These are phyloP conservation scores for Leccinum longicurvipes DNA, from an alignment of 768 basidiomycete genomes.

Conservation along the genomic window DNA sequence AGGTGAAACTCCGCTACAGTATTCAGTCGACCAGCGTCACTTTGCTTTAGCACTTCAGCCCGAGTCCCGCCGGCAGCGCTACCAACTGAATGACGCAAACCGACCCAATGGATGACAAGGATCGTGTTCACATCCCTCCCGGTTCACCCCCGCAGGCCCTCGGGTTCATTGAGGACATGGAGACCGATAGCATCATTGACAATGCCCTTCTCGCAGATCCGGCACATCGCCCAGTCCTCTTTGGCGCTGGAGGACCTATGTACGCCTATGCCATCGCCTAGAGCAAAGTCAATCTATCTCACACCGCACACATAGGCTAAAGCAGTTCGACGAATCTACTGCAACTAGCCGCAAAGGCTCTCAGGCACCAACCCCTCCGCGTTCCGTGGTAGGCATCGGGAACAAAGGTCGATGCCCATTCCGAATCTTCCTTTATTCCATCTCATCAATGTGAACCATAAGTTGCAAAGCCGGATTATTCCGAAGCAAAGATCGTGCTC, in stretches of 20 bases:
- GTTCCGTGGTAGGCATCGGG: slow-evolving; percentile 84
- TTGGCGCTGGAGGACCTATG: slow-evolving; percentile 78
- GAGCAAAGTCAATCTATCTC: background rate
- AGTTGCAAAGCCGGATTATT: slow-evolving; percentile 98
- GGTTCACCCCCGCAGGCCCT: slow-evolving; percentile 5
- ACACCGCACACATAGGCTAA: slow-evolving; percentile 48
- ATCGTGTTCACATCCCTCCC: slow-evolving; percentile 11
- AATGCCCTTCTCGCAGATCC: slow-evolving; percentile 13
- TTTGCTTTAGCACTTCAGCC: too few species aligned
- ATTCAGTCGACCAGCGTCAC: background rate
- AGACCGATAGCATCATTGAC: slow-evolving; percentile 14
- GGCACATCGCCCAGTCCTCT: slow-evolving; percentile 48
- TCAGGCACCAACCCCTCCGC: slow-evolving; percentile 73
- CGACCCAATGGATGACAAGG: slow-evolving; percentile 12
- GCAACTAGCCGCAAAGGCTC: slow-evolving; percentile 68
- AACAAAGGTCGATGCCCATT: slow-evolving; percentile 59
- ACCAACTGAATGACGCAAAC: too few species aligned
- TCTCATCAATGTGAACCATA: background rate
- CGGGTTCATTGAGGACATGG: slow-evolving; percentile 29
- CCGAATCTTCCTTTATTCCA: slow-evolving; percentile 1
- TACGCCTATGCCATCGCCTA: slow-evolving; percentile 30
- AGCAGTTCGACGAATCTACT: slow-evolving; percentile 74
- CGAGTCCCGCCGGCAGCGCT: too few species aligned
- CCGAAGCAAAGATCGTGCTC: slow-evolving; percentile 96
- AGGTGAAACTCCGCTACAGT: background rate